Evolutionary conservation across 2,329 filamentous ascomycete genomes (phyloP).

Genomic region (Colletotrichum sp.): DNA sequence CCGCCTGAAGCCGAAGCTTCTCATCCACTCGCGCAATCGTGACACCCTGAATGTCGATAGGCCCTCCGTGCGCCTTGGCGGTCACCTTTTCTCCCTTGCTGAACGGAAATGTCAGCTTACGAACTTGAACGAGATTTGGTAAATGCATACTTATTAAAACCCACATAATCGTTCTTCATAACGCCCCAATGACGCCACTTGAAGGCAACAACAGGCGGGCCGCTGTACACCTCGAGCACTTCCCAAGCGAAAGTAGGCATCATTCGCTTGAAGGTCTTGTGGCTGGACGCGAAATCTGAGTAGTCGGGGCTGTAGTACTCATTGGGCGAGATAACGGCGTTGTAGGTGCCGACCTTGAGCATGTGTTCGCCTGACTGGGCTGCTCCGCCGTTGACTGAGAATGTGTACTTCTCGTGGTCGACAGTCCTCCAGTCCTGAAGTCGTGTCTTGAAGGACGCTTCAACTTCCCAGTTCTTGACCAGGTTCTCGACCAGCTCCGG

Average conservation of each 20-base stretch:
- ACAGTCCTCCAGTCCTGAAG: conserved; percentile 71
- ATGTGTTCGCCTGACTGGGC: conserved; percentile 66
- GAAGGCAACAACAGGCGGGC: conserved; percentile 66
- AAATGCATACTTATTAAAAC: conserved; percentile 62
- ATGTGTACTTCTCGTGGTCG: conserved; percentile 63
- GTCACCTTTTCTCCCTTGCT: conserved; percentile 68
- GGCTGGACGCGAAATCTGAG: conserved; percentile 66
- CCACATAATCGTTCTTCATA: conserved; percentile 72
- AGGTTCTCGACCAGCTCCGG: conserved; percentile 70
- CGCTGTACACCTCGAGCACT: conserved; percentile 71
- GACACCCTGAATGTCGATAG: conserved; percentile 69
- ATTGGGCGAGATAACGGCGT: conserved; percentile 68
- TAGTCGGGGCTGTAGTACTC: conserved; percentile 68
- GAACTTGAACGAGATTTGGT: conserved; percentile 3
- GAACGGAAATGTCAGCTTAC: not conserved
- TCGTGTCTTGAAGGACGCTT: conserved; percentile 70
- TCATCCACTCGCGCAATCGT: conserved; percentile 68
- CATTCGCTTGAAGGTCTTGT: conserved; percentile 76
- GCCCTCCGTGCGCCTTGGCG: conserved; percentile 63
- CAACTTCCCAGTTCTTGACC: conserved; percentile 77
- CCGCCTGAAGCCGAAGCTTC: conserved; percentile 59
- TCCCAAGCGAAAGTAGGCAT: conserved; percentile 78
- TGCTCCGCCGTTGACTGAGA: conserved; percentile 67
- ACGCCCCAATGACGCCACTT: conserved; percentile 72
- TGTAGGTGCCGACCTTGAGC: conserved; percentile 73